These are phyloP conservation scores for Trypanosoma avium DNA, from an alignment of 208 protist species.

Conservation along the genomic window DNA sequence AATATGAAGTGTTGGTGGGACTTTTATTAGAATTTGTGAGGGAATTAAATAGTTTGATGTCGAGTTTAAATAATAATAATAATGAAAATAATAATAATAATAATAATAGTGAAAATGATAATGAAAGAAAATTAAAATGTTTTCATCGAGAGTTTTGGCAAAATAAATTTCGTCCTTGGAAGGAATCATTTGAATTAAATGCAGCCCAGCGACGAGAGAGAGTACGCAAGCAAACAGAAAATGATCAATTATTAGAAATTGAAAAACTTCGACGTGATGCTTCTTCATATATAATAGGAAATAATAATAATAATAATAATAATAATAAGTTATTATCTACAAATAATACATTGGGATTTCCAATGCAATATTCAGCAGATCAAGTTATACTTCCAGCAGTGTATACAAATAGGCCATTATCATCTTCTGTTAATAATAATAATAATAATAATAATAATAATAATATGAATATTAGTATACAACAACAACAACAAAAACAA, in stretches of 20 bases:
- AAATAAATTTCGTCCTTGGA: slow-evolving; percentile 12
- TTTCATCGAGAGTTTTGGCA: slow-evolving; percentile 1
- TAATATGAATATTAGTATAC: too few relatives aligned
- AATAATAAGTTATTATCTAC: too few relatives aligned
- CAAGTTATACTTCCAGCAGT: background rate
- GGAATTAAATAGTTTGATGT: too few relatives aligned
- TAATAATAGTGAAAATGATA: background rate
- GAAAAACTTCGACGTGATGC: background rate
- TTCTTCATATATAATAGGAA: background rate
- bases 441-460: too few relatives aligned
- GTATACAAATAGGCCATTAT: too few relatives aligned
- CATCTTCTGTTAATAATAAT: too few relatives aligned
- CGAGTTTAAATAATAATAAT: background rate
- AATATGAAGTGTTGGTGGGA: slow-evolving; percentile 47
- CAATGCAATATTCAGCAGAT: too few relatives aligned
- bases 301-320: too few relatives aligned
- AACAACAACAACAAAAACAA: slow-evolving; percentile 7
- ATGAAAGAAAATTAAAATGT: background rate
- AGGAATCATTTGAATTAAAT: slow-evolving; percentile 4
- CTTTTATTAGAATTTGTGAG: slow-evolving; percentile 34
- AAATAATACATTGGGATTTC: too few relatives aligned
- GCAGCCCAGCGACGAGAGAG: background rate
- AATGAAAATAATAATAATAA: slow-evolving; percentile 8
- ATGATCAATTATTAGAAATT: background rate
- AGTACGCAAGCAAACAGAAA: background rate